Conservation (phyloP, 2,329 filamentous ascomycete species). For the Fusarium sp. region DNA sequence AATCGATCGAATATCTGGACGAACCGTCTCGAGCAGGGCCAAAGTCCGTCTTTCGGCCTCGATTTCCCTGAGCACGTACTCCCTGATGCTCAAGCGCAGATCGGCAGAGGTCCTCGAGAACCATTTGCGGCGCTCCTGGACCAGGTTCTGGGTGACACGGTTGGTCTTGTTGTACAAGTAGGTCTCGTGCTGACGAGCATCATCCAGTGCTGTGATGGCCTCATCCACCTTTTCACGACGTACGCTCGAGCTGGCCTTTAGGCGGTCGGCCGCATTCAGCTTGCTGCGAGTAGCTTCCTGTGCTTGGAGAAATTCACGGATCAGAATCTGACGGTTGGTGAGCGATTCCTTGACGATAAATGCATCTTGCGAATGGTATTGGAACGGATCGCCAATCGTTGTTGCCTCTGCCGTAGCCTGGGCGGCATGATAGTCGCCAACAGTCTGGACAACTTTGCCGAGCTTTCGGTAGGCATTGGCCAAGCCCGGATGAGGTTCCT, state of each 20-base stretch:
- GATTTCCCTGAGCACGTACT: constrained; percentile 94
- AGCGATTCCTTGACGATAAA: constrained; percentile 98
- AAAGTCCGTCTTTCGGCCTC: constrained; percentile 93
- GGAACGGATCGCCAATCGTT: constrained; percentile 90
- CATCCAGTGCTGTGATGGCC: constrained; percentile 89
- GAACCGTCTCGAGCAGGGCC: constrained; percentile 90
- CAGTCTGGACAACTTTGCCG: constrained; percentile 90
- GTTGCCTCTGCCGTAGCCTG: constrained; percentile 97
- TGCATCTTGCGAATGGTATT: constrained; percentile 93
- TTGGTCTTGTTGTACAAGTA: constrained; percentile 87
- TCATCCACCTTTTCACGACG: constrained; percentile 97
- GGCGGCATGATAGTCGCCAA: constrained; percentile 93
- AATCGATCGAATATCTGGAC: constrained; percentile 91
- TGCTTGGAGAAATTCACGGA: constrained; percentile 91
- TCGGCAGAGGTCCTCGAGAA: constrained; percentile 87
- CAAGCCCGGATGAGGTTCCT: constrained; percentile 89
- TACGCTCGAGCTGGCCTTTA: constrained; percentile 87
- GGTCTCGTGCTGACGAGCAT: constrained; percentile 82
- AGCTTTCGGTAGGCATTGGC: constrained; percentile 93
- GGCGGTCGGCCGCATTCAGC: constrained; percentile 83
- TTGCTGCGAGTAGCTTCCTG: constrained; percentile 86
- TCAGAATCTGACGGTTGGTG: constrained; percentile 95
- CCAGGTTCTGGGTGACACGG: constrained; percentile 86
- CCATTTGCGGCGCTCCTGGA: constrained; percentile 91
- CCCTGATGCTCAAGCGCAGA: constrained; percentile 81